These are phyloP conservation scores for Debaryomycetaceae sp. DNA, from an alignment of 1,139 yeast species.

Conservation along the genomic window DNA sequence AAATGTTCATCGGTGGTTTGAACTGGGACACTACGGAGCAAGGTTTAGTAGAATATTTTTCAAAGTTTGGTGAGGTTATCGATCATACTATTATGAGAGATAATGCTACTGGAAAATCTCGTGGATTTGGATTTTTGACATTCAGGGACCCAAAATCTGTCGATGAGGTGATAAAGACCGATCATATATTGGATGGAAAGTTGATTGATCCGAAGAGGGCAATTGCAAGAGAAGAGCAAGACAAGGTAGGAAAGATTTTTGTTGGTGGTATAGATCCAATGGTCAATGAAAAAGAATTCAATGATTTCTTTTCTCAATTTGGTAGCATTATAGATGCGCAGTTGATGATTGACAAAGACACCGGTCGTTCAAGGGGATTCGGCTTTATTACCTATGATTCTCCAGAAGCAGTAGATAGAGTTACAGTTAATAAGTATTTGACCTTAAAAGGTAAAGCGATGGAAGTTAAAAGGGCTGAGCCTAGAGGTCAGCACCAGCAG, in stretches of 20 bases:
- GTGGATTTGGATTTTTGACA: conserved; percentile 96
- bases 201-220: conserved; percentile 98
- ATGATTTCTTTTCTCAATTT: conserved; percentile 81
- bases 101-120: conserved; percentile 80
- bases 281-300: conserved; percentile 90
- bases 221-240: conserved; percentile 97
- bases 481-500: conserved; percentile 60
- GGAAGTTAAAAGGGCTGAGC: conserved; percentile 98
- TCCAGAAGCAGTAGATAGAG: conserved; percentile 92
- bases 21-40: conserved; percentile 98
- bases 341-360: conserved; percentile 95
- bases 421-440: conserved; percentile 77
- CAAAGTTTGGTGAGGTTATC: conserved; percentile 84
- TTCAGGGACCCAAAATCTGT: conserved; percentile 82
- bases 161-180: conserved; percentile 81
- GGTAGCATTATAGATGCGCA: conserved; percentile 97
- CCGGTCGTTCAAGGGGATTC: conserved; percentile 96
- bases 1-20: conserved; percentile 97
- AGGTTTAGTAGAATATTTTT: conserved; percentile 72
- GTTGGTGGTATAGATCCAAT: conserved; percentile 98
- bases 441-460: conserved; percentile 85
- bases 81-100: conserved; percentile 97
- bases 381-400: conserved; percentile 97
- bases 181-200: conserved; percentile 92
- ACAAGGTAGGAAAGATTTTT: conserved; percentile 93